Percentiles rank a stretch among this genome's conserved stretches.
phyloP scores from a whole-genome alignment of 1,139 yeast species.

The Kazachstania sp. region DNA sequence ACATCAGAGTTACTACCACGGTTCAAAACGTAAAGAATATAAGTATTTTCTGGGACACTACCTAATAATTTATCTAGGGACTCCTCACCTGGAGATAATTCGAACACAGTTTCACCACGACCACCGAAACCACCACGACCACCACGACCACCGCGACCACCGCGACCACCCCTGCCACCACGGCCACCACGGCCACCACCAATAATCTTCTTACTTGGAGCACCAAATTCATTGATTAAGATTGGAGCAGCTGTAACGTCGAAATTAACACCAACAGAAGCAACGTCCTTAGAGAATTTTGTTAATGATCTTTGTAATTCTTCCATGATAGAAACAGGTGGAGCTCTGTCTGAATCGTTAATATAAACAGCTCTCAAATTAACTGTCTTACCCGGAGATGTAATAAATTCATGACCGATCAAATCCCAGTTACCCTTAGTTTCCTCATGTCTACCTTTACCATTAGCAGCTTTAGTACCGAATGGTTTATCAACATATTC shows the following conservation, averaged over 20 bases:
- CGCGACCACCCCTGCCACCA: constrained; percentile 12
- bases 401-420: constrained; percentile 12
- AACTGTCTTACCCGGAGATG: constrained; percentile 7
- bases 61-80: constrained; percentile 8
- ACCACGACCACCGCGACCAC: too few species aligned
- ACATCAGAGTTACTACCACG: constrained; percentile 9
- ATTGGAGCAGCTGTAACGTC: constrained; percentile 9
- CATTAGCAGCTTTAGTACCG: constrained; percentile 7
- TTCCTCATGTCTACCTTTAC: constrained; percentile 8
- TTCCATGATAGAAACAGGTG: constrained; percentile 9
- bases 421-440: constrained; percentile 19
- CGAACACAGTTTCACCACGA: constrained; percentile 8
- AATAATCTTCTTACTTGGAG: constrained; percentile 10
- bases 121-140: constrained; percentile 11
- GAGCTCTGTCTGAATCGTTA: constrained; percentile 10
- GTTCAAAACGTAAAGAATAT: constrained; percentile 12
- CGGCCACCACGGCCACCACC: constrained; percentile 15
- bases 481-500: constrained; percentile 12
- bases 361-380: constrained; percentile 14
- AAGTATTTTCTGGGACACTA: constrained; percentile 13
- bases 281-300: constrained; percentile 12
- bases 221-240: constrained; percentile 12
- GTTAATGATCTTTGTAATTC: constrained; percentile 9
- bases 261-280: constrained; percentile 14
- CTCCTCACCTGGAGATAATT: constrained; percentile 14